Conservation (phyloP, 345 rosid species). For the Eucalyptus erythrocorys region DNA sequence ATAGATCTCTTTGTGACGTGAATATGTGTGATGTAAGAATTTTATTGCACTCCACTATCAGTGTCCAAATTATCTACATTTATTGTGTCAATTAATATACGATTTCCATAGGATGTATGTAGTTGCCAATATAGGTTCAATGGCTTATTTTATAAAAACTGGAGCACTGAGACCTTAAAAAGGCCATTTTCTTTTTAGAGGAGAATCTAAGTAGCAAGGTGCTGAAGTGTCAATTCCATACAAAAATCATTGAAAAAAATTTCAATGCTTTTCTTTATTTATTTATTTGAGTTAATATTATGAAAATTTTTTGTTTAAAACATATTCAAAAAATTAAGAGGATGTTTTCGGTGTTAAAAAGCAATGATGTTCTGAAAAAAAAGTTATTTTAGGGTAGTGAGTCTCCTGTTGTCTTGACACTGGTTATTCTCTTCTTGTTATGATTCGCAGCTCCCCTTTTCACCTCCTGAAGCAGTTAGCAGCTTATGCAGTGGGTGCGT, state of each 20-base stretch:
- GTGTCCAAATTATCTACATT: not conserved
- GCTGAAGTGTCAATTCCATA: not conserved
- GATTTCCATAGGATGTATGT: not conserved
- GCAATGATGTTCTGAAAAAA: not conserved
- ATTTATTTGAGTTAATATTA: not conserved
- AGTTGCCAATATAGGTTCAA: not conserved
- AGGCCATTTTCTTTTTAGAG: not conserved
- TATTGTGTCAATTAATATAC: not conserved
- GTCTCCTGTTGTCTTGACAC: not conserved
- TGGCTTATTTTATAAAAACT: not conserved
- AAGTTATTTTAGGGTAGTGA: not conserved
- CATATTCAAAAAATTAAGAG: not conserved
- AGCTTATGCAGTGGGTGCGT: constrained; percentile 42
- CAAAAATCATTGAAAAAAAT: not conserved
- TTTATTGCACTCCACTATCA: not conserved
- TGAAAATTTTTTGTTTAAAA: not conserved
- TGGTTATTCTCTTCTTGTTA: not conserved
- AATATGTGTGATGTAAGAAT: not conserved
- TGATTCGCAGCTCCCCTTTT: constrained; percentile 62
- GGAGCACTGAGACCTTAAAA: not conserved
- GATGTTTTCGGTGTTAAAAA: not conserved
- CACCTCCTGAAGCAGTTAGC: constrained; percentile 34
- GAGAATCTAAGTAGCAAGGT: not conserved
- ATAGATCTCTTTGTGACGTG: not conserved
- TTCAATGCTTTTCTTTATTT: not conserved